phyloP scores from a whole-genome alignment of 2,329 filamentous ascomycete species.

The Pyrenochaeta sp. region DNA sequence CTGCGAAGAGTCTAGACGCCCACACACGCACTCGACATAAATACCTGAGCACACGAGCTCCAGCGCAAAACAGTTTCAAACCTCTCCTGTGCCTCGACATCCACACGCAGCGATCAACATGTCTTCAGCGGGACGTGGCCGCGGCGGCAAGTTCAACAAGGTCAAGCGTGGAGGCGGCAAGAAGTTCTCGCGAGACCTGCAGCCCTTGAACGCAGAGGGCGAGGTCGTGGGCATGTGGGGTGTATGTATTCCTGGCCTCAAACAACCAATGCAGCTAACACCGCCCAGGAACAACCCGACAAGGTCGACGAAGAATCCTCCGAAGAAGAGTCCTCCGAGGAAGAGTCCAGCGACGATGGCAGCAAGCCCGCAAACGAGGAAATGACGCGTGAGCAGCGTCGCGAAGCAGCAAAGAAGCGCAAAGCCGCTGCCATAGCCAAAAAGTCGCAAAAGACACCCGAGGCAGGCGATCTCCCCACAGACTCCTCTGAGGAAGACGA shows the following conservation, averaged over 20 bases:
- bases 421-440: slow-evolving; percentile 88
- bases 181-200: slow-evolving; percentile 90
- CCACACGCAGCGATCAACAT: slow-evolving; percentile 42
- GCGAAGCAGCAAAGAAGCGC: slow-evolving; percentile 84
- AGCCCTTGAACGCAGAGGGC: slow-evolving; percentile 86
- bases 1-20: too few relatives aligned
- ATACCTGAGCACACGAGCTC: slow-evolving; percentile 3
- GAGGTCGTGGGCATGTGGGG: slow-evolving; percentile 90
- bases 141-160: slow-evolving; percentile 94
- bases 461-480: slow-evolving; percentile 85
- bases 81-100: slow-evolving; percentile 1
- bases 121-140: slow-evolving; percentile 70
- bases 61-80: slow-evolving; percentile 4
- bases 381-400: slow-evolving; percentile 85
- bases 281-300: slow-evolving; percentile 48
- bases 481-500: slow-evolving; percentile 69
- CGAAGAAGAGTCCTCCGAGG: slow-evolving; percentile 52
- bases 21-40: background rate
- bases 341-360: slow-evolving; percentile 53
- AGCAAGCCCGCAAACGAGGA: slow-evolving; percentile 59
- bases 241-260: slow-evolving; percentile 59
- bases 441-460: slow-evolving; percentile 73
- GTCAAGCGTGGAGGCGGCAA: slow-evolving; percentile 93
- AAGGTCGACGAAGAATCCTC: slow-evolving; percentile 59
- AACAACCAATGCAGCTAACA: slow-evolving; percentile 30